Evolutionary conservation across 768 basidiomycete species (phyloP).

Genomic region (Chalciporus chontae): DNA sequence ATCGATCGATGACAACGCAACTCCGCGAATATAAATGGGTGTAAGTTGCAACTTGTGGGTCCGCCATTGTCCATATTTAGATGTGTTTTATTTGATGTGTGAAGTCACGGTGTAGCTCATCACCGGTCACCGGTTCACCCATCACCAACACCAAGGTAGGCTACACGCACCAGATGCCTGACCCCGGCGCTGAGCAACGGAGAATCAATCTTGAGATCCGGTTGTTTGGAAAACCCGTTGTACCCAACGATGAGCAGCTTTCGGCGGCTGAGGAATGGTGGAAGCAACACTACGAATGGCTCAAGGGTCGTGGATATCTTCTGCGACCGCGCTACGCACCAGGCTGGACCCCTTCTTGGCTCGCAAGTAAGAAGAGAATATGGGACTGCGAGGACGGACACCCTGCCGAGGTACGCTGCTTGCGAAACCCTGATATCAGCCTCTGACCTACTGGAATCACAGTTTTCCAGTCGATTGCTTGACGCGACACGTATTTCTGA

Average conservation of each 20-base stretch:
- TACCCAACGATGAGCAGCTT: not conserved
- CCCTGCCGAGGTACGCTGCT: conserved; percentile 6
- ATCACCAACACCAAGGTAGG: too few relatives aligned
- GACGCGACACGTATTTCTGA: conserved; percentile 30
- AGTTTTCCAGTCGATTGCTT: conserved; percentile 2
- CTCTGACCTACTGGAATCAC: conserved; percentile 21
- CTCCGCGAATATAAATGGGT: too few relatives aligned
- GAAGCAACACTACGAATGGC: not conserved
- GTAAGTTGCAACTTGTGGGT: too few relatives aligned
- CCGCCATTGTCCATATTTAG: too few relatives aligned
- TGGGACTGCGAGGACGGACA: not conserved
- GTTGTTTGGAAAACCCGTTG: too few relatives aligned
- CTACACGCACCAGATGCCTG: conserved; percentile 3
- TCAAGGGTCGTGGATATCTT: conserved; percentile 1
- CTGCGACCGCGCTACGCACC: conserved; percentile 5
- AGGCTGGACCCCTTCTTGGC: conserved; percentile 4
- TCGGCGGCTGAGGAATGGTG: not conserved
- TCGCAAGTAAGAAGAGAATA: not conserved
- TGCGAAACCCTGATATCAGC: too few relatives aligned
- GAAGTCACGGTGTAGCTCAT: too few relatives aligned
- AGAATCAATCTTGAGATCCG: too few relatives aligned
- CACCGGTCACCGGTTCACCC: too few relatives aligned
- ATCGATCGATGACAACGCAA: too few relatives aligned
- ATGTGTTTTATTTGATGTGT: too few relatives aligned
- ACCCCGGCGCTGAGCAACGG: too few relatives aligned